These are phyloP conservation scores for Ceratocystis cacaofunesta DNA, from an alignment of 2,329 filamentous ascomycete genomes.

Conservation along the genomic window DNA sequence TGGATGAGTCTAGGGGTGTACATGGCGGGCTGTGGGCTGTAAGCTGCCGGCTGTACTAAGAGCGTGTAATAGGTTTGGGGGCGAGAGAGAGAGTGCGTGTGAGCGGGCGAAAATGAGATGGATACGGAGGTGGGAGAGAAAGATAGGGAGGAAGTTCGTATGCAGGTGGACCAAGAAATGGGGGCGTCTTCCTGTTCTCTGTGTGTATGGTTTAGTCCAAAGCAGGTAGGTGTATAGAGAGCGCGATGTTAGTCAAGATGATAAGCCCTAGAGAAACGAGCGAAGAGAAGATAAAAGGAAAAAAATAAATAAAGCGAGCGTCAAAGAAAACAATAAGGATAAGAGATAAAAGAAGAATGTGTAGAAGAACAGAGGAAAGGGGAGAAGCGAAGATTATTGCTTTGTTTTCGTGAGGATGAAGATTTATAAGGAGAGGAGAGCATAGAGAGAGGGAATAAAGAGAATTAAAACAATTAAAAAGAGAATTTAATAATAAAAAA, in stretches of 20 bases:
- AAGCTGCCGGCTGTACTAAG: no score
- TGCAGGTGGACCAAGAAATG: neutral
- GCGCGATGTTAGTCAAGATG: neutral
- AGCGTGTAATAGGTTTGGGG: neutral
- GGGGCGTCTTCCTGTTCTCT: neutral
- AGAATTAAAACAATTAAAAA: neutral
- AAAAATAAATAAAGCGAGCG: no score
- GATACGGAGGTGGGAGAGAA: neutral
- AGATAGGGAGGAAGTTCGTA: neutral
- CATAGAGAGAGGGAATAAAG: neutral
- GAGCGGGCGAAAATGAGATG: neutral
- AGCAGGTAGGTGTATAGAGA: neutral
- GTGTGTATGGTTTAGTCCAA: neutral
- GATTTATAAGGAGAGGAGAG: neutral
- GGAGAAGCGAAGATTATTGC: no score
- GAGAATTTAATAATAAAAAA: neutral
- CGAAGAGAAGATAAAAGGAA: neutral
- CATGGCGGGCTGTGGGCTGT: constrained; percentile 27
- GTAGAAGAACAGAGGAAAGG: no score
- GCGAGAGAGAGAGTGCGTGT: neutral
- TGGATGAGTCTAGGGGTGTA: constrained; percentile 31
- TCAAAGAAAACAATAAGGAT: no score
- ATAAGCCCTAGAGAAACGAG: neutral
- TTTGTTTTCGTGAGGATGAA: no score
- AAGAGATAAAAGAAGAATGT: no score